Conservation (phyloP, 331 rosid species). For the Spiraea crenata region DNA sequence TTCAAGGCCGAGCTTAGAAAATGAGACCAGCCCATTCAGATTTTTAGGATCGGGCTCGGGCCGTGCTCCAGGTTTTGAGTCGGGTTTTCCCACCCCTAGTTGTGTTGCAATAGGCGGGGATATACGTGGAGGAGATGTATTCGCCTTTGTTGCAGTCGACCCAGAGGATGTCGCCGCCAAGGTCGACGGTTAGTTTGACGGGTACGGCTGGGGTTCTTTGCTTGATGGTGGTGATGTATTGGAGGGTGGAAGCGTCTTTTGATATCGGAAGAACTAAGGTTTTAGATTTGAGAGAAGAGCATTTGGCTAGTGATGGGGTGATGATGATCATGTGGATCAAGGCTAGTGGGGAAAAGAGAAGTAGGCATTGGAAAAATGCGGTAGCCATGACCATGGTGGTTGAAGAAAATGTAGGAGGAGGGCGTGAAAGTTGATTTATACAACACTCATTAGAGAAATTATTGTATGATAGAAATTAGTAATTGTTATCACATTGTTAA, state of each 20-base stretch:
- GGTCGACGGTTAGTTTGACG: slow-evolving; percentile 49
- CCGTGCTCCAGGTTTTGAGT: no score
- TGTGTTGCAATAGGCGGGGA: not conserved
- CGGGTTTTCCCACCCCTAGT: no score
- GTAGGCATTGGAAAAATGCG: not conserved
- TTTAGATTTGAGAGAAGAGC: not conserved
- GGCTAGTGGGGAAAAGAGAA: not conserved
- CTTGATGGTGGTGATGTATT: slow-evolving; percentile 40
- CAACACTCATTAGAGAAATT: no score
- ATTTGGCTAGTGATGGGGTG: not conserved
- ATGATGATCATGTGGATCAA: not conserved
- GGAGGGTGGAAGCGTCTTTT: slow-evolving; percentile 40
- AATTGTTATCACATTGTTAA: no score
- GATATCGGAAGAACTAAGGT: slow-evolving; percentile 41
- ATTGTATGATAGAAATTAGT: no score
- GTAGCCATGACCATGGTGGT: slow-evolving; percentile 16
- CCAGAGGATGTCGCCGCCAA: slow-evolving; percentile 48
- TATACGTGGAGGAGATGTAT: not conserved
- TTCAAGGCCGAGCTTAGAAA: no score
- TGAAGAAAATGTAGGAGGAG: not conserved
- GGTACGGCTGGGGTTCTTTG: slow-evolving; percentile 59
- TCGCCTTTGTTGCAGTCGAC: slow-evolving; percentile 20
- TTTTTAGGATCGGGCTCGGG: no score
- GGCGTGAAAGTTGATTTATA: not conserved
- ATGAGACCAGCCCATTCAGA: no score